Percentiles rank a stretch among this genome's conserved stretches.
Evolutionary conservation across 73 alveolate species (phyloP).

Genomic region (Tetrahymena thermophila): DNA sequence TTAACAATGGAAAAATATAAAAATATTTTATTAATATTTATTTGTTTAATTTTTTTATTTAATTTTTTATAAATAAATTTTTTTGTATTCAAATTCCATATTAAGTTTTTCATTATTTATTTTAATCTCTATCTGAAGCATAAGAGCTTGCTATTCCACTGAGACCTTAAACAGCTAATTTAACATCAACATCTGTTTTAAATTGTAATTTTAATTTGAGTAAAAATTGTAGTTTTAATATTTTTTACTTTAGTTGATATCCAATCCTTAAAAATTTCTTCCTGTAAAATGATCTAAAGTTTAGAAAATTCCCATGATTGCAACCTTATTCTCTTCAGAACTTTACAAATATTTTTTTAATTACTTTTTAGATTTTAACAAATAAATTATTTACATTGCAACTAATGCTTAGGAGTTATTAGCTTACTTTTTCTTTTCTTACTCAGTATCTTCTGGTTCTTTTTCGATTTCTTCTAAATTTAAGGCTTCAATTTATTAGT

Average conservation of each 20-base stretch:
- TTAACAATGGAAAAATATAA: too few relatives aligned
- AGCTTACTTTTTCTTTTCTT: not conserved
- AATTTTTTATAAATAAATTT: not conserved
- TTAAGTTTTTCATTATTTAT: not conserved
- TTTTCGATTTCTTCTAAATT: not conserved
- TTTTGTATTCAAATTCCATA: not conserved
- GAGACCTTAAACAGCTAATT: not conserved
- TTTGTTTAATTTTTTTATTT: not conserved
- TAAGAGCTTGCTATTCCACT: conserved; percentile 6
- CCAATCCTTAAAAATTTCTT: conserved; percentile 3
- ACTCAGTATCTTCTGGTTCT: not conserved
- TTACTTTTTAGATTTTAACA: too few relatives aligned
- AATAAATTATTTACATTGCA: not conserved
- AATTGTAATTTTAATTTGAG: not conserved
- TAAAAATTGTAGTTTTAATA: not conserved
- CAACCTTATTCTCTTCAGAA: not conserved
- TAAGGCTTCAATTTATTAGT: not conserved
- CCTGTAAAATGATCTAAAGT: not conserved
- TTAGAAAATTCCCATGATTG: not conserved
- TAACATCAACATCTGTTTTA: not conserved
- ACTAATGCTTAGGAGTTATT: not conserved
- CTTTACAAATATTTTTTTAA: not conserved
- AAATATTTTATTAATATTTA: not conserved
- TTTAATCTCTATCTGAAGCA: not conserved
- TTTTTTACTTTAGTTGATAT: not conserved